Evolutionary conservation across 2,329 filamentous ascomycete genomes (phyloP), one percentile per base, ranked within the genome.

Genomic region (Stagonosporopsis cucurbitacearum): DNA sequence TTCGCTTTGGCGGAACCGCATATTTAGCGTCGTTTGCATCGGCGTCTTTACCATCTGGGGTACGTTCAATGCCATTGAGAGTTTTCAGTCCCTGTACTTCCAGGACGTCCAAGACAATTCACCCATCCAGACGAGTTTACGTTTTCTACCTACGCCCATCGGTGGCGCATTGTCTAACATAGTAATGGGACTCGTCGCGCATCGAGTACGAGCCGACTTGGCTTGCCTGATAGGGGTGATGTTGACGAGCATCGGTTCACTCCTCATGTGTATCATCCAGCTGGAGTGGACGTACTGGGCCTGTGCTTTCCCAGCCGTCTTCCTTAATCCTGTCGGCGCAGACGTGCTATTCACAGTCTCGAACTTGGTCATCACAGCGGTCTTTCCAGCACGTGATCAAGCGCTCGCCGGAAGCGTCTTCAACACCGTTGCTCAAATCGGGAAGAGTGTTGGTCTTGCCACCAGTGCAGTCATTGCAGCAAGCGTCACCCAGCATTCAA

Each of bases 21-120:
- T 81, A 2, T 88, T 88, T 62, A 80, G 82, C 0, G 78, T 74
- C 23, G 80, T 85, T 19, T 88, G 86, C 63, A 61, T 81, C 3
- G 81, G 61, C 36, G 72, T 79, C 5, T 71, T 78, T 53, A 55
- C 77, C 8, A 71, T 67, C 6, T 75, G 72, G 68, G 68, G 73
- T 32, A 77, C 74, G 0, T 74, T 70, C 9, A 77, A 74, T 4
- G 39, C 51, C 5, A 66, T 73, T 11, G 76, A 75, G 57, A 69
- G 75, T 55, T 71, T 77, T n/a, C 67, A 73, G 9, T 79, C 75
- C 8, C 79, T 78, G 17, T 79, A 75, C 49, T 84, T 80, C 57
- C 75, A 78, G 47, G 68, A 78, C 4, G 72, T 78, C 0, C 75
- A 78, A 49, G 37, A 69, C 6, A 63, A 74, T 0, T 71, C 66